These are phyloP conservation scores for Sporobolomyces phaffii DNA, from an alignment of 768 basidiomycete species.

Conservation along the genomic window DNA sequence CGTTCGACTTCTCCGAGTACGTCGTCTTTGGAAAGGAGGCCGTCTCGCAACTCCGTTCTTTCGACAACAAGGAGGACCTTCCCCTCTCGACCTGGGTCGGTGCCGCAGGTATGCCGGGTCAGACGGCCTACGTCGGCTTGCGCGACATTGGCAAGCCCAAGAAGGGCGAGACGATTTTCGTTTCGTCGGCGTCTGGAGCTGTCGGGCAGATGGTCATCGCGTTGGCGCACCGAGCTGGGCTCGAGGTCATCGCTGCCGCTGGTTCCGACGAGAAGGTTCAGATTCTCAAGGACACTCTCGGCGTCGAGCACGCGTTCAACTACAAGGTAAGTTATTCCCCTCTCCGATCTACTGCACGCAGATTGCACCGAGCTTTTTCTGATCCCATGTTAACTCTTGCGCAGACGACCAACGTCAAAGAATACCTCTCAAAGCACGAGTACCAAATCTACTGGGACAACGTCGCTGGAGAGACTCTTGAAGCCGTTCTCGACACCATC, in stretches of 20 bases:
- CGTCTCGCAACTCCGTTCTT: conserved; percentile 19
- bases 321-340: conserved; percentile 44
- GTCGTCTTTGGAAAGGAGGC: conserved; percentile 19
- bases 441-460: conserved; percentile 43
- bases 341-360: too few species aligned
- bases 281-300: conserved; percentile 54
- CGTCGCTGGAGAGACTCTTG: conserved; percentile 42
- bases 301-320: conserved; percentile 66
- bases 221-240: conserved; percentile 49
- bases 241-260: conserved; percentile 65
- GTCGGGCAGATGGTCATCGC: conserved; percentile 53
- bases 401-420: conserved; percentile 8
- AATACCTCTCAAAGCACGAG: conserved; percentile 32
- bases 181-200: conserved; percentile 44
- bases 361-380: too few species aligned
- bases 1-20: conserved; percentile 34
- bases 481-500: conserved; percentile 37
- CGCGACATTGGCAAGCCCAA: conserved; percentile 49
- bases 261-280: conserved; percentile 66
- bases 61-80: conserved; percentile 41
- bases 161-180: conserved; percentile 56
- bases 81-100: conserved; percentile 38
- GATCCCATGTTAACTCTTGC: not conserved
- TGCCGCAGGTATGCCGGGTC: conserved; percentile 46
- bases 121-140: conserved; percentile 47